These are phyloP conservation scores for Dioszegia aurantiaca DNA, from an alignment of 768 basidiomycete genomes.

Conservation along the genomic window DNA sequence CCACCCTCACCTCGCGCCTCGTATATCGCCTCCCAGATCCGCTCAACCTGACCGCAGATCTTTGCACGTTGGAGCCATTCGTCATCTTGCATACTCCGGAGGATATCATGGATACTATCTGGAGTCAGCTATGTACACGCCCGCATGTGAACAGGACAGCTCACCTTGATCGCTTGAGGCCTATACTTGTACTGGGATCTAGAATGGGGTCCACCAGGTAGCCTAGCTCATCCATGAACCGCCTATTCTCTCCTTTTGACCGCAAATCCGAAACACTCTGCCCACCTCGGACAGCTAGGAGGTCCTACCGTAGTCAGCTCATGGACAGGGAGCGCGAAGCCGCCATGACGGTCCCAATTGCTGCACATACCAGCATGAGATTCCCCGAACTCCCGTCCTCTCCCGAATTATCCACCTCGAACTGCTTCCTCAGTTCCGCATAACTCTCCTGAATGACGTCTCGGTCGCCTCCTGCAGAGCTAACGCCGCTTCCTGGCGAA, in stretches of 20 bases:
- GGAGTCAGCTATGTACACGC: too few relatives aligned
- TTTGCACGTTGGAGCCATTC: conserved; percentile 40
- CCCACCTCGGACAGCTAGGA: conserved; percentile 10
- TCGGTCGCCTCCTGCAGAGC: background rate
- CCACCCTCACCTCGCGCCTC: conserved; percentile 22
- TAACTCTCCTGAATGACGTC: conserved; percentile 33
- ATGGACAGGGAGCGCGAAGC: too few relatives aligned
- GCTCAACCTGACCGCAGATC: conserved; percentile 45
- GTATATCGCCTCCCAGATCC: conserved; percentile 34
- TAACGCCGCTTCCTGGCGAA: conserved; percentile 11
- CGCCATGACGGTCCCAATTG: background rate
- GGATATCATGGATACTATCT: conserved; percentile 34
- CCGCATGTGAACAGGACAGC: conserved; percentile 16
- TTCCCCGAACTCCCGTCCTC: conserved; percentile 17
- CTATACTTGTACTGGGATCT: conserved; percentile 21
- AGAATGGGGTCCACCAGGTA: conserved; percentile 40
- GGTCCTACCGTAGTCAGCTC: conserved; percentile 8
- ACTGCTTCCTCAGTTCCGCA: conserved; percentile 42
- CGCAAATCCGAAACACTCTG: conserved; percentile 41
- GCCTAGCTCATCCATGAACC: conserved; percentile 49
- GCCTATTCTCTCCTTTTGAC: conserved; percentile 46
- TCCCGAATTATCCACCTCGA: conserved; percentile 39
- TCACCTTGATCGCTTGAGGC: conserved; percentile 34
- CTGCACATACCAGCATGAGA: conserved; percentile 22
- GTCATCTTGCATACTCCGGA: conserved; percentile 34